Evolutionary conservation across 169 alveolate species (phyloP).

Genomic region (Eimeria zaria): DNA sequence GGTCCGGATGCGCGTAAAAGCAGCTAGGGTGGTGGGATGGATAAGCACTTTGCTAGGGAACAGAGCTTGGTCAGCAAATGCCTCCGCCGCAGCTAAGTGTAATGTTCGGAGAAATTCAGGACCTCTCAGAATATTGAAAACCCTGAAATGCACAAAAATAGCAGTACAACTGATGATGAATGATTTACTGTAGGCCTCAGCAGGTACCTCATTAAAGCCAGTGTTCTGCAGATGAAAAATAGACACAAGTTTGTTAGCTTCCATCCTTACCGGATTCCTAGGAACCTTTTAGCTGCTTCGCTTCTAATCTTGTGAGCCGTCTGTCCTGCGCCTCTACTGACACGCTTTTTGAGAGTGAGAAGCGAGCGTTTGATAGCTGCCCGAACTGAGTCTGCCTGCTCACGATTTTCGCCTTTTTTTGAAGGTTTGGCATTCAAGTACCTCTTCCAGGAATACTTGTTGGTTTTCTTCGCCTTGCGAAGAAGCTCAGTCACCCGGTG

Average conservation of each 20-base stretch:
- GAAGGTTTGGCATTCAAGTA: slow-evolving; percentile 63
- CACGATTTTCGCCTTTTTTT: slow-evolving; percentile 35
- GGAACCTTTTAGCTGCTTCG: slow-evolving; percentile 25
- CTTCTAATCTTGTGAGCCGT: slow-evolving; percentile 46
- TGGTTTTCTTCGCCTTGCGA: slow-evolving; percentile 69
- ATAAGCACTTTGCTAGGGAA: slow-evolving; percentile 35
- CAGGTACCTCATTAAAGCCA: not conserved
- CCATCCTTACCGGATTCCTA: slow-evolving; percentile 45
- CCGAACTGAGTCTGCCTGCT: slow-evolving; percentile 25
- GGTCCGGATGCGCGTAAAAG: slow-evolving; percentile 60
- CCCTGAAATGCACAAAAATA: not conserved
- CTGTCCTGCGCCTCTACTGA: not conserved
- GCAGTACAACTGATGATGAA: not conserved
- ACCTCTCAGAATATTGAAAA: slow-evolving; percentile 59
- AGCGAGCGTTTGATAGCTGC: slow-evolving; percentile 43
- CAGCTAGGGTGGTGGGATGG: slow-evolving; percentile 61
- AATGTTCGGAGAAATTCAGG: slow-evolving; percentile 30
- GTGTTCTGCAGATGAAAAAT: not conserved
- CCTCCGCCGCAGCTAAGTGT: slow-evolving; percentile 67
- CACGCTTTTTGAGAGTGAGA: not conserved
- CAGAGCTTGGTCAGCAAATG: slow-evolving; percentile 63
- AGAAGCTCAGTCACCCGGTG: slow-evolving; percentile 33
- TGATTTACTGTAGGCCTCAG: not conserved
- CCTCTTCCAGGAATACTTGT: slow-evolving; percentile 58
- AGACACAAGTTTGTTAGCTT: not conserved